Evolutionary conservation across 768 basidiomycete genomes (phyloP).

Genomic region (Tylopilus cervinicoccineus): DNA sequence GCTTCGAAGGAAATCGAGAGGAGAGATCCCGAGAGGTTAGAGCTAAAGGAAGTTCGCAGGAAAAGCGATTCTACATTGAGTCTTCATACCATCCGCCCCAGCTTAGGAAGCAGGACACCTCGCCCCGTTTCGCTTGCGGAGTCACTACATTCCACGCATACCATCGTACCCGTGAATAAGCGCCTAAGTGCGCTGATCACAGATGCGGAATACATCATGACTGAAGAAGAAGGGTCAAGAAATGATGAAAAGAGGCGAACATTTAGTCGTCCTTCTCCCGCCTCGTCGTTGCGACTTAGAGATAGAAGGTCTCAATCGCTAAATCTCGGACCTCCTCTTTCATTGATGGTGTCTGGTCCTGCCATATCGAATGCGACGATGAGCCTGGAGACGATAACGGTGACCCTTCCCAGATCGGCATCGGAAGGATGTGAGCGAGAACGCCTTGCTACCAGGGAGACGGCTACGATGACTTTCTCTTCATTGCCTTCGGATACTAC

Average conservation of each 20-base stretch:
- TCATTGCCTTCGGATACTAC: slow-evolving; percentile 17
- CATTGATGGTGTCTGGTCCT: slow-evolving; percentile 26
- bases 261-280: slow-evolving; percentile 36
- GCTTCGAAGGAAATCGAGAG: slow-evolving; percentile 23
- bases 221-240: slow-evolving; percentile 49
- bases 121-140: slow-evolving; percentile 78
- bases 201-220: slow-evolving; percentile 63
- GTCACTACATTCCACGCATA: slow-evolving; percentile 69
- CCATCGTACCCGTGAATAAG: slow-evolving; percentile 63
- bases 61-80: slow-evolving; percentile 84
- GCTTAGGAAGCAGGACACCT: slow-evolving; percentile 47
- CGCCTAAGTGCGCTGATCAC: slow-evolving; percentile 65
- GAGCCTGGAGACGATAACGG: slow-evolving; percentile 29
- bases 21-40: slow-evolving; percentile 33
- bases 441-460: slow-evolving; percentile 39
- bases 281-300: slow-evolving; percentile 41
- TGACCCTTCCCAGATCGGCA: slow-evolving; percentile 26
- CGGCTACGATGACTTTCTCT: slow-evolving; percentile 41
- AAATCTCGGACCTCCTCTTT: slow-evolving; percentile 39
- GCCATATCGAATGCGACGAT: slow-evolving; percentile 25
- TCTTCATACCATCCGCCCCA: slow-evolving; percentile 64
- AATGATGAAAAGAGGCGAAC: slow-evolving; percentile 15
- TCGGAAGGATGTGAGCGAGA: slow-evolving; percentile 36
- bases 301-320: slow-evolving; percentile 68
- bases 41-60: slow-evolving; percentile 68